Percentiles rank a stretch among this genome's conserved stretches.
These are phyloP conservation scores for Rhodotorula kratochvilovae DNA, from an alignment of 768 basidiomycete genomes.

Conservation along the genomic window DNA sequence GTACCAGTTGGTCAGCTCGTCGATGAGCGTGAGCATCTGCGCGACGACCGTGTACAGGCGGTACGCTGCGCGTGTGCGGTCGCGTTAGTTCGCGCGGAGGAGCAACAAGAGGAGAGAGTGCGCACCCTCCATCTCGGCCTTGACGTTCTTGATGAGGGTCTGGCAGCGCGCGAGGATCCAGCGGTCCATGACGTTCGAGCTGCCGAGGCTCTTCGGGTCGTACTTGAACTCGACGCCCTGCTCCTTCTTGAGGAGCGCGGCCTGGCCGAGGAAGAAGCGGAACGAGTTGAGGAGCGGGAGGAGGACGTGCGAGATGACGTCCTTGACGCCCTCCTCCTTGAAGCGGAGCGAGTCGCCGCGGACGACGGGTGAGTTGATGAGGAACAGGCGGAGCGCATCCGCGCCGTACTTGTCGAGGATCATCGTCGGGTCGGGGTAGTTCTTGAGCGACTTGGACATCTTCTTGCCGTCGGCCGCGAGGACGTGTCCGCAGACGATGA, in stretches of 20 bases:
- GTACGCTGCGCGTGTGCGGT: constrained; percentile 55
- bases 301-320: constrained; percentile 92
- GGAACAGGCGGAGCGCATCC: constrained; percentile 93
- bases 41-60: constrained; percentile 95
- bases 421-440: constrained; percentile 91
- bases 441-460: constrained; percentile 96
- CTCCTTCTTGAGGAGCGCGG: constrained; percentile 75
- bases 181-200: constrained; percentile 93
- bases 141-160: constrained; percentile 84
- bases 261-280: constrained; percentile 98
- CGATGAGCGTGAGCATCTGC: constrained; percentile 82
- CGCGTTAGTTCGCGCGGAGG: background rate
- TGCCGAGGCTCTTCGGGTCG: constrained; percentile 74
- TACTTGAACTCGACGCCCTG: constrained; percentile 74
- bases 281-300: constrained; percentile 97
- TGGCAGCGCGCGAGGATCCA: constrained; percentile 99
- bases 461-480: constrained; percentile 93
- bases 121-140: constrained; percentile 82
- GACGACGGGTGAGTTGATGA: constrained; percentile 98
- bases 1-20: constrained; percentile 99
- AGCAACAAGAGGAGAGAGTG: background rate
- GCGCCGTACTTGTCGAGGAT: constrained; percentile 89
- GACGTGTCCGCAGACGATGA: constrained; percentile 92
- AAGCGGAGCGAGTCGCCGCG: constrained; percentile 96
- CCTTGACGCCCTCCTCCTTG: constrained; percentile 95